Evolutionary conservation across 2,329 filamentous ascomycete genomes (phyloP).

Genomic region (Ceratocystiopsis minuta): DNA sequence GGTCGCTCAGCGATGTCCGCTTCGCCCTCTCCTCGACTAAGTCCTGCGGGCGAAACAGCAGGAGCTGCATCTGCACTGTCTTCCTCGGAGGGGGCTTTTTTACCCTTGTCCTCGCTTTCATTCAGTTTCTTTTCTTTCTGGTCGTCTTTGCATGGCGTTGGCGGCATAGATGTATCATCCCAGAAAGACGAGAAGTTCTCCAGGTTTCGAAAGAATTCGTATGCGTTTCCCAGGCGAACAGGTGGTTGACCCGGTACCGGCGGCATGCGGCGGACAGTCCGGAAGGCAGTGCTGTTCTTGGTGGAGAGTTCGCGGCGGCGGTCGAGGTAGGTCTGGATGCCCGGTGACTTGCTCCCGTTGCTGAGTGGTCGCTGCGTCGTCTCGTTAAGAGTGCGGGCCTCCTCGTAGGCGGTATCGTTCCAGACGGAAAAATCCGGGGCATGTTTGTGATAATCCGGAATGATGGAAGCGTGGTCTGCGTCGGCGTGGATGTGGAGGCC

Average conservation of each 20-base stretch:
- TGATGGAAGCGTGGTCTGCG: slow-evolving; percentile 27
- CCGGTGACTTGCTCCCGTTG: slow-evolving; percentile 37
- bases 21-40: too few relatives aligned
- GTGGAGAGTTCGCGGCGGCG: slow-evolving; percentile 38
- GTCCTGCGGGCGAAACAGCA: not conserved
- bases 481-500: slow-evolving; percentile 37
- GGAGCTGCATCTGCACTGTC: too few relatives aligned
- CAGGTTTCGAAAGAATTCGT: slow-evolving; percentile 47
- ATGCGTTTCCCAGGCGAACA: slow-evolving; percentile 41
- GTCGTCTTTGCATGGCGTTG: slow-evolving; percentile 1
- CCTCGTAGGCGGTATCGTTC: slow-evolving; percentile 29
- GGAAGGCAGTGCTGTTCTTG: slow-evolving; percentile 39
- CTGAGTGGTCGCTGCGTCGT: slow-evolving; percentile 29
- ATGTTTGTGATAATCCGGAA: slow-evolving; percentile 31
- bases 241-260: slow-evolving; percentile 33
- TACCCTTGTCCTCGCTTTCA: too few relatives aligned
- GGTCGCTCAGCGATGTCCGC: not conserved
- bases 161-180: slow-evolving; percentile 34
- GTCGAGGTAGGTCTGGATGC: slow-evolving; percentile 39
- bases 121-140: too few relatives aligned
- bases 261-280: slow-evolving; percentile 40
- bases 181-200: slow-evolving; percentile 41
- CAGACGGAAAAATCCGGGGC: slow-evolving; percentile 36
- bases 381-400: slow-evolving; percentile 29
- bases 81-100: too few relatives aligned